Evolutionary conservation across 805 yeast genomes (phyloP), one percentile per base, ranked within the genome.

Genomic region (Komagataella kurtzmanii): DNA sequence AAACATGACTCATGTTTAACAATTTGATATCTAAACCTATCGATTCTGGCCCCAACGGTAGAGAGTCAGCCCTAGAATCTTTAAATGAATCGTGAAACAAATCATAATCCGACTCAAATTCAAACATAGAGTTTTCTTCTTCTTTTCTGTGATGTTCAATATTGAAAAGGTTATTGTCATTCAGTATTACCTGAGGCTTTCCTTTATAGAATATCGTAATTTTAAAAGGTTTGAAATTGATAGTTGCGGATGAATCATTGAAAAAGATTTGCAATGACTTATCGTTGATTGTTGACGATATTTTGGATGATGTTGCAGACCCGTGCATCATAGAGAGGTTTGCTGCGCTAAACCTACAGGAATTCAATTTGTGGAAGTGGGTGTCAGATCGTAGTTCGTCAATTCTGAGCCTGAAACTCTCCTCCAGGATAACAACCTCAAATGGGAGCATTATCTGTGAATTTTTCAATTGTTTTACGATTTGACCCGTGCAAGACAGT

Each of bases 31-130:
- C 99, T 24, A 86, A 56, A 0, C 84, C 97, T 23, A 93, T 73
- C 0, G 97, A 79, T 65, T 93, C 98, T 0, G 99, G 98, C 0
- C 96, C 96, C 45, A 85, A 67, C 6, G 89, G 88, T 10, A 85
- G 56, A 3, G 72, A 67, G 63, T 93, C 99, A 3, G 59, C 65
- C 43, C 63, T 72, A 2, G 86, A 77, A 60, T 88, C 95, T 52
- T 70, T 68, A 63, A 88, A 90, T 24, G 72, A 61, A 63, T 91
- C 98, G 10, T 65, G 65, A 70, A 87, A 91, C 68, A 82, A 73
- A 55, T 85, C 80, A 57, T 69, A 81, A 47, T 75, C 73, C 1
- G 80, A 69, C 50, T 65, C 57, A 10, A 63, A 60, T 4, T 64
- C 63, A 14, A 24, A 5, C 21, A 45, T 4, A 45, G 14, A 6